Conservation (phyloP, 2,329 filamentous ascomycete species). For the Trichoderma arundinaceum region DNA sequence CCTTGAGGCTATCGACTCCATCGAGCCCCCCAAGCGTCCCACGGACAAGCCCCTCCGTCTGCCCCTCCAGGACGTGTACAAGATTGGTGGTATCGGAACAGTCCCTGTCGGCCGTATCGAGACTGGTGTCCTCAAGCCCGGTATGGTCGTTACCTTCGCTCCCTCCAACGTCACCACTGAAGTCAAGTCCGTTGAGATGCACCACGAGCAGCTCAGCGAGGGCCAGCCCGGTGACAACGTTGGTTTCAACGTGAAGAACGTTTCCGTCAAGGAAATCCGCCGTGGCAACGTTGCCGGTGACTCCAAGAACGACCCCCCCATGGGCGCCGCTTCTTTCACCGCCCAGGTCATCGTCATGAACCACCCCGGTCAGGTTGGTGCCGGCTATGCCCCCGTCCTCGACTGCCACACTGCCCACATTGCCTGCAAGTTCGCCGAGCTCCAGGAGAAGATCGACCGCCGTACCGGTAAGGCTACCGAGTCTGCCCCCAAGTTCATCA, state of each 20-base stretch:
- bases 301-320: constrained; percentile 99
- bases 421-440: constrained; percentile 99
- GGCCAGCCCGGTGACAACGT: constrained; percentile 99
- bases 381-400: constrained; percentile 97
- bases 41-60: constrained; percentile 99
- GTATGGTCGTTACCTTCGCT: constrained; percentile 97
- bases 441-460: constrained; percentile 99
- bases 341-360: constrained; percentile 99
- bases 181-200: constrained; percentile 99
- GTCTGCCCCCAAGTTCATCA: constrained; percentile 97
- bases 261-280: constrained; percentile 99
- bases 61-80: constrained; percentile 99
- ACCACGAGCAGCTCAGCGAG: constrained; percentile 97
- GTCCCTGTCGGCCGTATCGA: constrained; percentile 99
- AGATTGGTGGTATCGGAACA: constrained; percentile 99
- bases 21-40: constrained; percentile 90
- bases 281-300: constrained; percentile 99
- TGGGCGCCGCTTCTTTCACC: constrained; percentile 91
- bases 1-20: constrained; percentile 97
- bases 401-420: constrained; percentile 99
- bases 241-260: constrained; percentile 99
- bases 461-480: constrained; percentile 99
- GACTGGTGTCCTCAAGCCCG: constrained; percentile 93
- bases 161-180: constrained; percentile 99
- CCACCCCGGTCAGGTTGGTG: constrained; percentile 99